Evolutionary conservation across 257 asterid genomes (phyloP), one percentile per base, ranked within the genome.

Genomic region (Parsonsia alboflavescens): DNA sequence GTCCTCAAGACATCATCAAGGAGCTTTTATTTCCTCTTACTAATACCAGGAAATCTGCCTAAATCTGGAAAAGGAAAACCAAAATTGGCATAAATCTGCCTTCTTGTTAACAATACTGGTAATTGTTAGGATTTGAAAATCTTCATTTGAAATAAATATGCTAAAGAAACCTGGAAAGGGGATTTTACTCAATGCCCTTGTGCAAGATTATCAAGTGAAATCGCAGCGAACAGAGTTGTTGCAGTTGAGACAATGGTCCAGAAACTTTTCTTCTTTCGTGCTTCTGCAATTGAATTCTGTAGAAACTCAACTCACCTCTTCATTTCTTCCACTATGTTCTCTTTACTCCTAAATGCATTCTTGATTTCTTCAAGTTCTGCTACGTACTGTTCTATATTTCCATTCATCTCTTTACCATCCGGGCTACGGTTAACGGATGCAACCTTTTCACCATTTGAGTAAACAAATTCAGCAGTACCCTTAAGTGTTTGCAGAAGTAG

Each of bases 211-310:
- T 90, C 94, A 28, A 93, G 82, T 61, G 93, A 81, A 68, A 84
- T 49, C 0, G 95, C 96, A 42, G 96, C 96, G 26, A 89, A 49
- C 24, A 91, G 54, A 15, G 97, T 81, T 7, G 97, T 89, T 19
- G 93, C 93, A 2, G 97, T 91, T 42, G 97, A 87, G 73, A 87
- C 19, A 16, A 79, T 11, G 7, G 96, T 80, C 96, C 91, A 91
- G 59, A 93, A 85, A 83, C 85, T 87, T 85, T 85, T 93, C 82
- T 87, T 89, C 88, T 87, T 89, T 57, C 81, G 86, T 62, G 88
- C 96, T 52, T 84, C 87, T 39, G 70, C 88, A 1, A 84, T 87
- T 2, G 86, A 84, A 33, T 45, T 78, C 83, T 82, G 79, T 58
- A 91, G 81, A 44, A 36, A 7, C 81, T 86, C 89, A 13, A 91